Evolutionary conservation across 306 rosid genomes (phyloP), one percentile per base, ranked within the genome.

Genomic region (Fagus crenata): DNA sequence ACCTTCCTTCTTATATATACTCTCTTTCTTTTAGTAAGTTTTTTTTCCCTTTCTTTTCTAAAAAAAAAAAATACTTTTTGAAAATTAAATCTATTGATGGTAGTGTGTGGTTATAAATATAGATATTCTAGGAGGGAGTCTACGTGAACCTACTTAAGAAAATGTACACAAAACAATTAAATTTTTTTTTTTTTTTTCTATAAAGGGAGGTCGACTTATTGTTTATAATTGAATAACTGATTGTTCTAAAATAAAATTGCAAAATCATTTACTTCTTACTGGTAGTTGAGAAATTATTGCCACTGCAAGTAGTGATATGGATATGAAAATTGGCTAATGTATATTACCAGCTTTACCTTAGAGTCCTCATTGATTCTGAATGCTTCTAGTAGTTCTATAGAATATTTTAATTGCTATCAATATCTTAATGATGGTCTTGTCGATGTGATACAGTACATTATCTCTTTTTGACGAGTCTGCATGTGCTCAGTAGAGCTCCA

Each of bases 401-500:
- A 63, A 13, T 63, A 63, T 33, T 4, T 13, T 35, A 35, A 63
- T 63, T 35, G 42, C 33, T 32, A 33, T 61, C 35, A 33, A 4
- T 61, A 58, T 18, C 14, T 58, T 58, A 9, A 2, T 58, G 2
- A 39, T 65, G 70, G 60, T 55, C 5, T 18, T 6, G 40, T 65
- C 12, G n/a, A 65, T 39, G 11, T 17, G 32, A 65, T 7, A 8
- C 2, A 15, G 31, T 65, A 36, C 9, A 11, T 13, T 2, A 28
- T 37, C 36, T 65, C n/a, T 17, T 37, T 13, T 31, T 17, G 22
- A 37, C n/a, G 6, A 15, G 31, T 17, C 6, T 39, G 49, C 49
- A 65, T 6, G 71, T 4, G 32, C 46, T 65, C 49, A 15, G 13
- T 49, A 41, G 54, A 72, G 84, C 71, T 18, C 77, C 64, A 13